Conservation (phyloP, 1,139 yeast species). For the Kodamaea plutei region DNA sequence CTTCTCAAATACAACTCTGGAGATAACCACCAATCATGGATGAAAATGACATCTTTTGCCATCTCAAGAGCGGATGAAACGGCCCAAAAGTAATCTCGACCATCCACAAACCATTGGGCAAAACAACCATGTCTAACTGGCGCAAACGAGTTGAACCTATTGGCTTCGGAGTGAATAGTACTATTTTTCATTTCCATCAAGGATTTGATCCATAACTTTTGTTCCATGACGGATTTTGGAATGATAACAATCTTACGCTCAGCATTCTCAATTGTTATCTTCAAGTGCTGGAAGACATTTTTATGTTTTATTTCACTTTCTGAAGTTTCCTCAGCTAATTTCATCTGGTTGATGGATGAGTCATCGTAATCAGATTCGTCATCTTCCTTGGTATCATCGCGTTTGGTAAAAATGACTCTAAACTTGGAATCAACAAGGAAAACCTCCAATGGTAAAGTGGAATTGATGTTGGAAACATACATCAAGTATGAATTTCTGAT, state of each 20-base stretch:
- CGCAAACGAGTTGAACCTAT: conserved; percentile 88
- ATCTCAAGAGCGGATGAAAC: conserved; percentile 85
- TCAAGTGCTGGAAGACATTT: conserved; percentile 37
- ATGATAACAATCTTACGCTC: conserved; percentile 76
- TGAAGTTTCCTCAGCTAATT: conserved; percentile 19
- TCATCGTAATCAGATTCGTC: conserved; percentile 48
- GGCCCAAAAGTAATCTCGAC: conserved; percentile 95
- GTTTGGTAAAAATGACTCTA: conserved; percentile 46
- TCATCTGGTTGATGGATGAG: conserved; percentile 26
- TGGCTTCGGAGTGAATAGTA: conserved; percentile 65
- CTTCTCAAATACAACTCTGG: conserved; percentile 92
- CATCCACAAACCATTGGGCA: conserved; percentile 98
- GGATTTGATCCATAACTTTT: conserved; percentile 74
- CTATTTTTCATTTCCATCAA: conserved; percentile 64
- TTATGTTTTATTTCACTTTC: conserved; percentile 19
- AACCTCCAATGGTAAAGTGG: conserved; percentile 87
- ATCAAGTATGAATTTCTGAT: conserved; percentile 80
- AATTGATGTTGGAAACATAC: conserved; percentile 80
- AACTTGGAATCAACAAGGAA: conserved; percentile 76
- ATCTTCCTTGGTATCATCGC: conserved; percentile 31
- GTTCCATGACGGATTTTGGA: conserved; percentile 67
- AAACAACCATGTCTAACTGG: conserved; percentile 81
- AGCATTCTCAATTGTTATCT: conserved; percentile 70
- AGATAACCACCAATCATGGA: conserved; percentile 98
- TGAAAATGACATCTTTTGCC: conserved; percentile 92